phyloP scores from a whole-genome alignment of 345 rosid species.

The Microcos paniculata region DNA sequence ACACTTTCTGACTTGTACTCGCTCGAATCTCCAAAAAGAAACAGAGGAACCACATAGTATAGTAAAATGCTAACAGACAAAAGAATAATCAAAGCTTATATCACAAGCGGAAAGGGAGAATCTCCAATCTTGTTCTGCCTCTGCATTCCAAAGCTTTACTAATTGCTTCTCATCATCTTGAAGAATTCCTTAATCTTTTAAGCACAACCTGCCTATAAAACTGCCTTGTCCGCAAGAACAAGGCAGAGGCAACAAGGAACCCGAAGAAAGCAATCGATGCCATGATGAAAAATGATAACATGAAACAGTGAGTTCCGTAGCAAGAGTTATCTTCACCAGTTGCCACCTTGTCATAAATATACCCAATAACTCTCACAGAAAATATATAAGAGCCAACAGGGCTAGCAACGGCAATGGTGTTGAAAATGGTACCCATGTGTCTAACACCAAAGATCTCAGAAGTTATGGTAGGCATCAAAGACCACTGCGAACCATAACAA shows the following conservation, averaged over 20 bases:
- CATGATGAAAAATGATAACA: constrained; percentile 74
- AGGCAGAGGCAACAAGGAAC: constrained; percentile 45
- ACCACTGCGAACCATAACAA: constrained; percentile 88
- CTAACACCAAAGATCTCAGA: constrained; percentile 72
- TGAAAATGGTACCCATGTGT: constrained; percentile 88
- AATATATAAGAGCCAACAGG: constrained; percentile 85
- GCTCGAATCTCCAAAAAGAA: not conserved
- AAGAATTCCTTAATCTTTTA: constrained; percentile 37
- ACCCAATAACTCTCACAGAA: constrained; percentile 80
- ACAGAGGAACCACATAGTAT: not conserved
- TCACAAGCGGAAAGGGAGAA: not conserved
- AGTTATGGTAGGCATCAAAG: constrained; percentile 76
- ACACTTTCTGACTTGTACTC: not conserved
- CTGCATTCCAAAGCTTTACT: not conserved
- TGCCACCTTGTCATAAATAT: constrained; percentile 62
- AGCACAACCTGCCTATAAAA: constrained; percentile 52
- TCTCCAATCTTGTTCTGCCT: not conserved
- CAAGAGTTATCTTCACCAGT: constrained; percentile 48
- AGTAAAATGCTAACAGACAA: not conserved
- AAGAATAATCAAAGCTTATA: not conserved
- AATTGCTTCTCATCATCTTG: not conserved
- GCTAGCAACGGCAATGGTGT: constrained; percentile 77
- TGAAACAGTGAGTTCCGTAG: constrained; percentile 69
- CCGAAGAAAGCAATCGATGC: constrained; percentile 62
- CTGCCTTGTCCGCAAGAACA: constrained; percentile 59